phyloP scores from a whole-genome alignment of 495 filamentous ascomycete genomes.

The Aspergillus incahuasiensis region DNA sequence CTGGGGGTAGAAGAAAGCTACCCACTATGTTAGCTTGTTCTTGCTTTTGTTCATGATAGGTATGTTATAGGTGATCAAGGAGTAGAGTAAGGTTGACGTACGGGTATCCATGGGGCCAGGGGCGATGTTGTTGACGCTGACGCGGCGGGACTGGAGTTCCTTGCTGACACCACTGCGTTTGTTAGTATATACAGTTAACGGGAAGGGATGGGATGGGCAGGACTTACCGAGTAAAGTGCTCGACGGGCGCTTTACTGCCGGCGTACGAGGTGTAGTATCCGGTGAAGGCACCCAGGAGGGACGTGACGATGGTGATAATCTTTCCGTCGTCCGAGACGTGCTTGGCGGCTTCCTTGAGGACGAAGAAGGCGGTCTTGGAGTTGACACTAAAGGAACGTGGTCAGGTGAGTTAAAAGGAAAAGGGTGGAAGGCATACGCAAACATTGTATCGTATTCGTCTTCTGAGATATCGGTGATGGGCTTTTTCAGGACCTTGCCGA shows the following conservation, averaged over 20 bases:
- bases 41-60: too few species aligned
- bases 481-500: conserved; percentile 44
- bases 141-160: conserved; percentile 30
- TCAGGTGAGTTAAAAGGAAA: neutral
- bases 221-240: conserved; percentile 35
- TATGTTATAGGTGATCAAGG: too few species aligned
- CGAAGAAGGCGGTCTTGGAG: conserved; percentile 36
- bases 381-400: conserved; percentile 22
- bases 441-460: conserved; percentile 46
- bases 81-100: conserved; percentile 14
- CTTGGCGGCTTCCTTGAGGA: conserved; percentile 29
- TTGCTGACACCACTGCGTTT: conserved; percentile 29
- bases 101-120: conserved; percentile 42
- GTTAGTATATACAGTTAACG: neutral
- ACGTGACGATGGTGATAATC: conserved; percentile 37
- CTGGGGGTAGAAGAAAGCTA: conserved; percentile 36
- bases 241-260: conserved; percentile 36
- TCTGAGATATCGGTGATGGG: conserved; percentile 47
- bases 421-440: conserved; percentile 24
- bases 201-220: neutral
- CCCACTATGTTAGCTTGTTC: neutral
- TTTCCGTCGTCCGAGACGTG: conserved; percentile 33
- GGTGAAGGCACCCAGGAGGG: conserved; percentile 33
- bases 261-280: conserved; percentile 39
- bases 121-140: conserved; percentile 36